Evolutionary conservation across 2,329 filamentous ascomycete species (phyloP).

Genomic region (Botryotinia globosa): DNA sequence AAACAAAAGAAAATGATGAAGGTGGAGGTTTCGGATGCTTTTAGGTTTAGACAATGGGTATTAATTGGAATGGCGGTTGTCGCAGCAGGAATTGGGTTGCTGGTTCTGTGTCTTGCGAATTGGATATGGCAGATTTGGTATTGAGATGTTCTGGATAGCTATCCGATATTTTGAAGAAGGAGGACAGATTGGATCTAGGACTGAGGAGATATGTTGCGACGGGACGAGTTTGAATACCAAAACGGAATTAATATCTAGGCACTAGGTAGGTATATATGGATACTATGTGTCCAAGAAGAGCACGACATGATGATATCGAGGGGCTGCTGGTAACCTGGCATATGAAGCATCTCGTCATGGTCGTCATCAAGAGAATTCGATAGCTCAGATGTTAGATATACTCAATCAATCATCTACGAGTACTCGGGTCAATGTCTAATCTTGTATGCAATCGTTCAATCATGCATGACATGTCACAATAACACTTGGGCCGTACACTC

Average conservation of each 20-base stretch:
- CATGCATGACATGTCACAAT: background rate
- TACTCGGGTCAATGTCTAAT: background rate
- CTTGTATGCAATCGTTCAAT: background rate
- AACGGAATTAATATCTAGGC: background rate
- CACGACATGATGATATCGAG: background rate
- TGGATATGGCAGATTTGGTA: conserved; percentile 5
- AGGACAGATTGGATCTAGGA: background rate
- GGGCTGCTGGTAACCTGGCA: background rate
- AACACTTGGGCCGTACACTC: background rate
- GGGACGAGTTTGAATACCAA: background rate
- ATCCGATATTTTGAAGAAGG: background rate
- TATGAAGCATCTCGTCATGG: background rate
- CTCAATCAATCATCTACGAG: background rate
- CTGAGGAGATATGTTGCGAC: background rate
- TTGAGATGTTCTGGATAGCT: conserved; percentile 1
- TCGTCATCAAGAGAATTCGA: background rate
- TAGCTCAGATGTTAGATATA: background rate
- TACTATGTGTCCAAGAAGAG: background rate
- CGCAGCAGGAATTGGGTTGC: conserved; percentile 11
- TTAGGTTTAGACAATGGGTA: conserved; percentile 35
- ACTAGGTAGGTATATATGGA: background rate
- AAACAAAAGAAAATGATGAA: conserved; percentile 38
- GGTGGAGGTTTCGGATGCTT: conserved; percentile 38
- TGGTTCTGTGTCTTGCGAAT: conserved; percentile 3
- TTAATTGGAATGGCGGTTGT: conserved; percentile 21